These are phyloP conservation scores for Fusarium multiceps DNA, from an alignment of 2,329 filamentous ascomycete species.

Conservation along the genomic window DNA sequence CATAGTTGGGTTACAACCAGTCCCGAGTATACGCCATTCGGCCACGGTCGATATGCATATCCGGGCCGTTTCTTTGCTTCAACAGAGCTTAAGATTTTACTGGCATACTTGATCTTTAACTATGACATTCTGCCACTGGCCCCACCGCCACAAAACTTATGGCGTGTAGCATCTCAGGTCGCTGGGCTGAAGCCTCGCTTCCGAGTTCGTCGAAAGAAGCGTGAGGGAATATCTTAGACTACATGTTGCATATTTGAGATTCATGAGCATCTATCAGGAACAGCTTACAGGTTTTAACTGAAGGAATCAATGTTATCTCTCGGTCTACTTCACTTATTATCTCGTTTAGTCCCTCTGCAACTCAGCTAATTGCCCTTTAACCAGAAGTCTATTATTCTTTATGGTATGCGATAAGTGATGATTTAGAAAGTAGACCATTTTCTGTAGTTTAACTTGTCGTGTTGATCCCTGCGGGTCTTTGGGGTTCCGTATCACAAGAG, in stretches of 20 bases:
- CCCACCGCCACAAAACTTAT: background rate
- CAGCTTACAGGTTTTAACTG: background rate
- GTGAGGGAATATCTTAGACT: background rate
- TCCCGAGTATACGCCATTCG: background rate
- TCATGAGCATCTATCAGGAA: background rate
- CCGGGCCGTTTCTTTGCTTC: constrained; percentile 1
- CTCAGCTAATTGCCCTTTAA: no score
- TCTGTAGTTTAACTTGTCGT: no score
- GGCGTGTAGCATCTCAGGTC: background rate
- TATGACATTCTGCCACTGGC: background rate
- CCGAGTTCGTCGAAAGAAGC: background rate
- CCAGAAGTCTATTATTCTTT: no score
- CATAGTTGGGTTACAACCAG: background rate
- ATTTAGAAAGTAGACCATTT: no score
- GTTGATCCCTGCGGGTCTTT: no score
- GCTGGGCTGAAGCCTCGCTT: background rate
- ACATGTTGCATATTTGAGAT: background rate
- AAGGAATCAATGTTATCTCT: background rate
- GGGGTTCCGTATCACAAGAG: no score
- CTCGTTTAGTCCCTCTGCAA: no score
- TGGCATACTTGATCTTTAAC: background rate
- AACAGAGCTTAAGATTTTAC: background rate
- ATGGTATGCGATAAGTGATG: no score
- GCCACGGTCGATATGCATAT: background rate
- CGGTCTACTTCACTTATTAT: background rate